Base-by-base conservation (phyloP, 1,284 basidiomycete species). In the Tylopilus sp. region DNA sequence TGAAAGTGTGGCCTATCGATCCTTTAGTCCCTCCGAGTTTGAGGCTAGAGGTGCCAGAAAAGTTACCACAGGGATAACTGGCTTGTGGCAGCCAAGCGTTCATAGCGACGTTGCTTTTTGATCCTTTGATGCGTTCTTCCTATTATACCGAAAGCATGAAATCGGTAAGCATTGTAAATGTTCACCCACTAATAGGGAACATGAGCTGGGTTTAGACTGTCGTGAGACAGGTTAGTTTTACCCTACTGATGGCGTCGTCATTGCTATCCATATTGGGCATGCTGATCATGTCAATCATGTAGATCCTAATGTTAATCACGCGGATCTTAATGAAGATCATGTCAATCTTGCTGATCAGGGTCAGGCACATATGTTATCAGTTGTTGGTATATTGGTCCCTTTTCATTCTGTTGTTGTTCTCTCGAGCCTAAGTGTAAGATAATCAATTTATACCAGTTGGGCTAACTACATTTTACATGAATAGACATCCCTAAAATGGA, bases 1-100 rank as follows among this genome's bases (percentile, higher is more conserved):
- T 55, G 62, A 63, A 63, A 63, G 62, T 55, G 62, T 63, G 62
- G 62, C 62, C 62, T 64, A 62, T 62, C 37, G n/a, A 62, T 62
- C 60, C 60, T 62, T 62, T 62, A 39, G 48, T 53, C 35, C 50
- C 35, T 53, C 48, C 0, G 50, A 62, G 17, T 39, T 62, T 62
- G 48, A 53, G 37, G 50, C 27, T 39, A 62, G 60, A 62, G 60
- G 60, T 62, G 60, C 37, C 60, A 62, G 60, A 62, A 62, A 62
- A 62, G 60, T 62, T 62, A 62, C 60, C 60, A 62, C 37, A 53
- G 60, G 48, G 60, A 62, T 62, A 62, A 62, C 60, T 62, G 60
- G 60, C 60, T 62, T 62, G 60, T 62, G 60, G 60, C 60, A 41
- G 60, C 60, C 60, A 62, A 61, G 59, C 45, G 14, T 61, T 52